phyloP scores from a whole-genome alignment of 2,329 filamentous ascomycete species.

The Sclerotiophoma versabilis region DNA sequence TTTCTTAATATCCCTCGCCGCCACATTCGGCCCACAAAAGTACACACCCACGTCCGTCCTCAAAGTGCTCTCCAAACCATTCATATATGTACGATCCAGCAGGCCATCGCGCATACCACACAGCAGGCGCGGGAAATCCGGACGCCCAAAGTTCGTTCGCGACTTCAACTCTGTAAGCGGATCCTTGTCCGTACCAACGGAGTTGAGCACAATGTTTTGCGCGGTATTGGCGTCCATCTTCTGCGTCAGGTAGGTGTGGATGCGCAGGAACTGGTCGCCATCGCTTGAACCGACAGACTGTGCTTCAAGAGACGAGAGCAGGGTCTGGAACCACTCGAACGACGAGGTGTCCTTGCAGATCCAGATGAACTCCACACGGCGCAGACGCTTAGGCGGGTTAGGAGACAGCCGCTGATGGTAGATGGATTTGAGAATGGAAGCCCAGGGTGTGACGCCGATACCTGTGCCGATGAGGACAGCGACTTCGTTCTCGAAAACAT shows the following conservation, averaged over 20 bases:
- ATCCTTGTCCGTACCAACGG: slow-evolving; percentile 84
- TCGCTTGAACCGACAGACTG: slow-evolving; percentile 73
- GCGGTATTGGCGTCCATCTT: slow-evolving; percentile 89
- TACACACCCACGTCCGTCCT: slow-evolving; percentile 93
- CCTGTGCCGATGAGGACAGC: slow-evolving; percentile 85
- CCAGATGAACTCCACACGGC: slow-evolving; percentile 98
- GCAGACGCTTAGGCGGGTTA: slow-evolving; percentile 86
- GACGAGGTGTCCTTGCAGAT: slow-evolving; percentile 94
- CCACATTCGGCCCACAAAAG: slow-evolving; percentile 88
- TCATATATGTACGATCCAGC: slow-evolving; percentile 82
- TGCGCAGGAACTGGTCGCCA: slow-evolving; percentile 88
- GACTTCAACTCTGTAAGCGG: slow-evolving; percentile 90
- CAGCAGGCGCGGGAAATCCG: slow-evolving; percentile 84
- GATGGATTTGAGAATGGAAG: slow-evolving; percentile 92
- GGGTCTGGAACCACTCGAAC: slow-evolving; percentile 98
- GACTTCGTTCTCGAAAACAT: slow-evolving; percentile 94
- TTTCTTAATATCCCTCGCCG: slow-evolving; percentile 82
- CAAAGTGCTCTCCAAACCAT: slow-evolving; percentile 76
- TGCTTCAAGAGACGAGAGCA: slow-evolving; percentile 87
- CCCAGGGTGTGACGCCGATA: slow-evolving; percentile 88
- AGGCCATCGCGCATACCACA: slow-evolving; percentile 88
- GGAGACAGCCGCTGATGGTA: slow-evolving; percentile 93
- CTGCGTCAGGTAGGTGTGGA: slow-evolving; percentile 97
- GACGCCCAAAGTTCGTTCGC: slow-evolving; percentile 92
- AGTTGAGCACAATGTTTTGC: slow-evolving; percentile 97